These are phyloP conservation scores for Boletus huronensis DNA, from an alignment of 768 basidiomycete species.

Conservation along the genomic window DNA sequence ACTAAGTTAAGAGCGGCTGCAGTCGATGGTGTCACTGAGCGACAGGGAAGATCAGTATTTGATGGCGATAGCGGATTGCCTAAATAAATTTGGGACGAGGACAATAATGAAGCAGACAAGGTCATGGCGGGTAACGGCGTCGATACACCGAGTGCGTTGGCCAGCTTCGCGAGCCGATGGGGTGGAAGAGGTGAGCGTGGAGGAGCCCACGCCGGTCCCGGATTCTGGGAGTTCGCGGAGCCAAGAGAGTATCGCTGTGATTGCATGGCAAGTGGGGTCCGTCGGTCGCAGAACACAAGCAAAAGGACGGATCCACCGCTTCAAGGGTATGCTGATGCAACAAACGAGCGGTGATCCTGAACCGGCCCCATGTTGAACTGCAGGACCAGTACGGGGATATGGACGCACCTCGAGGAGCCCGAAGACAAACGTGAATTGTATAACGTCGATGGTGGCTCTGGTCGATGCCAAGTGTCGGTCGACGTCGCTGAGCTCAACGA, in stretches of 20 bases:
- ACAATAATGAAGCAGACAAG: conserved; percentile 11
- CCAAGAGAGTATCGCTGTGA: conserved; percentile 13
- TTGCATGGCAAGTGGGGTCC: conserved; percentile 8
- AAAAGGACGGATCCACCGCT: conserved; percentile 7
- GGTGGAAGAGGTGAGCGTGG: conserved; percentile 74
- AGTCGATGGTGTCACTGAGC: conserved; percentile 49
- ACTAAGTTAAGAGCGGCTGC: conserved; percentile 38
- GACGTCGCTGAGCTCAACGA: conserved; percentile 9
- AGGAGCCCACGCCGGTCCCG: conserved; percentile 45
- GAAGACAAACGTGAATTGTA: conserved; percentile 1
- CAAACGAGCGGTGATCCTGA: conserved; percentile 2
- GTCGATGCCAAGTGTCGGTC: not conserved
- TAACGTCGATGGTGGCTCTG: not conserved
- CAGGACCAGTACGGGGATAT: not conserved
- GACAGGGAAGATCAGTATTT: conserved; percentile 37
- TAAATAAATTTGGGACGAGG: conserved; percentile 8
- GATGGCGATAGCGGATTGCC: conserved; percentile 19
- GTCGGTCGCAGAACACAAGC: not conserved
- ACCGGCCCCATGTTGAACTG: not conserved
- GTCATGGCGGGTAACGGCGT: conserved; percentile 61
- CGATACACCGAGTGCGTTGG: conserved; percentile 80
- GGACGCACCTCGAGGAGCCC: conserved; percentile 12
- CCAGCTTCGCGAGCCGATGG: conserved; percentile 74
- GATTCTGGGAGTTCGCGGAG: conserved; percentile 10
- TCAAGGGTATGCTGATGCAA: conserved; percentile 4